Evolutionary conservation across 78 protist genomes (phyloP), one percentile per base, ranked within the genome.

Genomic region (Dictyostelium brefeldianum): DNA sequence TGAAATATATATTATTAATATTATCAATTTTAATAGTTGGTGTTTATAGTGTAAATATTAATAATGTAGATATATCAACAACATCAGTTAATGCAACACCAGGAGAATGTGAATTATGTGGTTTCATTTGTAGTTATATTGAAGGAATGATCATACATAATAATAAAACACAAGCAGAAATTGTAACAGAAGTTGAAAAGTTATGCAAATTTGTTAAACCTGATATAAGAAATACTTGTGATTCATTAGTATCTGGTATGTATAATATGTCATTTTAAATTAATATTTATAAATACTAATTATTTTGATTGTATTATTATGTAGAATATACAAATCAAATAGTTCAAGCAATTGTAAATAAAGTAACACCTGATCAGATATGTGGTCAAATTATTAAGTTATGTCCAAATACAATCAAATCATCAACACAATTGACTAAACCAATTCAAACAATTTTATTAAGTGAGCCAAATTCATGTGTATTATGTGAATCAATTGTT

Each of bases 401-500:
- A 10, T 62, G 70, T 25, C n/a, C 18, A 62, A 25, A 36, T 36
- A 36, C 43, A 36, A 36, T 3, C 2, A 36, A 3, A 36, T 1
- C 43, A 3, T 36, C 43, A 36, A 36, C 43, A 36, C 43, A 36
- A 36, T 36, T 36, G 2, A 36, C 43, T 36, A 36, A 36, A 36
- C 43, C 43, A 36, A 36, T 36, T 3, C 43, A 36, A 36, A n/a
- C n/a, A n/a, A n/a, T n/a, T n/a, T 2, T 36, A 36, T 1, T 36
- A 36, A 36, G 43, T 36, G 43, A 36, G 2, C 43, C 43, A 36
- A 36, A 36, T 36, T 36, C 50, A 31, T 82, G 90, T 50, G 25
- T 10, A 5, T 15, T 82, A 10, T 82, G 90, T 77, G 17, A 41
- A 25, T 71, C 25, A 57, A 10, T 82, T 0, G 80, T 82, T 25